A percentile compares a stretch with the other conserved stretches of the same genome.
Evolutionary conservation across 73 alveolate species (phyloP).

Genomic region (Tetrahymena malaccensis): DNA sequence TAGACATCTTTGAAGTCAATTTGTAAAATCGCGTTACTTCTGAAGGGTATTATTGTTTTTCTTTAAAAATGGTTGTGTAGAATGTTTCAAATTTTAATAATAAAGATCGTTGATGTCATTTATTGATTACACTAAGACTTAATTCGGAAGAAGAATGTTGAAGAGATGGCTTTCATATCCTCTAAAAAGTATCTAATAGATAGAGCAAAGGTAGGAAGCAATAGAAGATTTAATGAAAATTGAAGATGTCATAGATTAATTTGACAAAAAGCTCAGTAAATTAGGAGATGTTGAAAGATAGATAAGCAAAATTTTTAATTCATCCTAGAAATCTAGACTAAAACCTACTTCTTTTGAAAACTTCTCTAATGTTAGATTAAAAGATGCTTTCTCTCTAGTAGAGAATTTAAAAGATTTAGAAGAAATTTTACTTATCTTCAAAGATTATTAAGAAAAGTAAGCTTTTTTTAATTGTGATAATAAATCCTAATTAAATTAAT

Average conservation of each 20-base stretch:
- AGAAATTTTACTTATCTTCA: not conserved
- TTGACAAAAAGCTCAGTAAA: slow-evolving; percentile 47
- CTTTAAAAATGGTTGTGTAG: not conserved
- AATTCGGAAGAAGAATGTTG: slow-evolving; percentile 72
- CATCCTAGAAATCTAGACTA: slow-evolving; percentile 45
- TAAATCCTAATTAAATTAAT: not conserved
- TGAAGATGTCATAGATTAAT: slow-evolving; percentile 51
- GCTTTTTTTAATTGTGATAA: not conserved
- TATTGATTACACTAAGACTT: slow-evolving; percentile 44
- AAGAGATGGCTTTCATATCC: slow-evolving; percentile 87
- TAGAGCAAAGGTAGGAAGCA: slow-evolving; percentile 78
- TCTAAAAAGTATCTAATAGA: slow-evolving; percentile 47
- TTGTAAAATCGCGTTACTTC: slow-evolving; percentile 35
- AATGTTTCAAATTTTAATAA: slow-evolving; percentile 19
- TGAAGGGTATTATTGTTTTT: slow-evolving; percentile 9
- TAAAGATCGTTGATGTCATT: slow-evolving; percentile 37
- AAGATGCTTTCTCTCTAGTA: slow-evolving; percentile 60
- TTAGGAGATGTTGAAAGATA: slow-evolving; percentile 66
- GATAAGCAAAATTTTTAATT: slow-evolving; percentile 46
- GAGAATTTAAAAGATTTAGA: slow-evolving; percentile 31
- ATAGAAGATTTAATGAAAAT: slow-evolving; percentile 72
- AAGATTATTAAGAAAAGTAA: not conserved
- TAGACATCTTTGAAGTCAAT: slow-evolving; percentile 67
- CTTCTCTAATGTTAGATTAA: slow-evolving; percentile 61
- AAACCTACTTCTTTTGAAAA: slow-evolving; percentile 89